Evolutionary conservation across 2,329 filamentous ascomycete species (phyloP).

Genomic region (Helicocarpus griseus): DNA sequence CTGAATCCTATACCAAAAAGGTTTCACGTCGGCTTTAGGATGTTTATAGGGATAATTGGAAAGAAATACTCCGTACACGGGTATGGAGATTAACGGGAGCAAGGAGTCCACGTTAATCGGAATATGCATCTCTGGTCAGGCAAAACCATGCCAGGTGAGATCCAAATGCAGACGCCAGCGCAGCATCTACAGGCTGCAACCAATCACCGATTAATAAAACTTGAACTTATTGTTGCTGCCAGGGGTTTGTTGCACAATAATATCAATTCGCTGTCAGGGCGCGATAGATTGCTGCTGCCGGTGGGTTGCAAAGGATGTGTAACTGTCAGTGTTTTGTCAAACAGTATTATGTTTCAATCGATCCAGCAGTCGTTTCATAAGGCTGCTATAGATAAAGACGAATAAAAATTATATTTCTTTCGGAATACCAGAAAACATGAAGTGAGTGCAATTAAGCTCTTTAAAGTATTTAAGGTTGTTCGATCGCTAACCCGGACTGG

Average conservation of each 20-base stretch:
- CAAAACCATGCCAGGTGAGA: background rate
- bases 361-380: background rate
- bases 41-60: too few species aligned
- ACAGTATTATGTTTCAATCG: background rate
- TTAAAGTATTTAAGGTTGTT: constrained; percentile 1
- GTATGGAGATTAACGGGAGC: too few species aligned
- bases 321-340: background rate
- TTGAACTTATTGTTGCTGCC: background rate
- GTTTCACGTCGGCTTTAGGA: background rate
- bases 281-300: background rate
- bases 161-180: background rate
- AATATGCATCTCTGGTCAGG: background rate
- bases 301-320: background rate
- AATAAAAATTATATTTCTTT: too few species aligned
- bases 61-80: too few species aligned
- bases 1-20: background rate
- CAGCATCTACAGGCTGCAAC: background rate
- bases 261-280: background rate
- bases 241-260: background rate
- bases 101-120: background rate
- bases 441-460: background rate
- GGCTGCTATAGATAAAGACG: background rate
- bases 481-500: background rate
- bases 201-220: background rate
- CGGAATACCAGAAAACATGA: background rate